Base-by-base conservation (phyloP, 2,329 filamentous ascomycete species). In the Alternaria ethzedia region DNA sequence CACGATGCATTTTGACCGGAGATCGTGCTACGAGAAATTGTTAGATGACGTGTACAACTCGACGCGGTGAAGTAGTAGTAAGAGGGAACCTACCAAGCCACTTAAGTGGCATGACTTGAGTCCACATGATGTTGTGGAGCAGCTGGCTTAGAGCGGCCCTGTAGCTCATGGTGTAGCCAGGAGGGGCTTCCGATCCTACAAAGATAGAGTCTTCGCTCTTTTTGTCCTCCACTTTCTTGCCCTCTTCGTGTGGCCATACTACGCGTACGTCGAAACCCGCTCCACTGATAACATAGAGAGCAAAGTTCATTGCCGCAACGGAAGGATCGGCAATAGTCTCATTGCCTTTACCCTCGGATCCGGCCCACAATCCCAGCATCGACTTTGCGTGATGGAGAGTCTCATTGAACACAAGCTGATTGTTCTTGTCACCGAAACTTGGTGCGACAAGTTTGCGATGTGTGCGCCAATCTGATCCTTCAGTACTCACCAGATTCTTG, bases 341-440 rank as follows among this genome's bases (percentile, higher is more conserved):
- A 51, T 72, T 74, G 6, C 70, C 73, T 11, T 44, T 52, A 2
- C 72, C 74, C 57, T 70, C 69, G 9, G 67, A 52, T 13, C 73
- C 70, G 17, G 71, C 71, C 78, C 78, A 80, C 12, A 78, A 64
- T 7, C 68, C 64, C 23, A 79, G 68, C 10, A 80, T 59, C 11
- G 75, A 74, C 59, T 70, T 68, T 0, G 90, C 86, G 80, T 94
- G 91, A 60, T 83, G 80, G 59, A 91, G 82, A 1, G 86, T 84
- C 75, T 92, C 89, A 9, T 80, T 81, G 78, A 89, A 92, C 2
- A 91, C 88, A 25, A 91, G 77, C 13, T 85, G 83, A 60, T 92
- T 90, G 77, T 93, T 94, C 80, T 86, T 89, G 81, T 95, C 92
- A 61, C 90, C 92, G 78, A 95, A 94, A 5, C 88, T 88, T 0